Conservation (phyloP, 345 rosid species). For the Melaleuca alternifolia region DNA sequence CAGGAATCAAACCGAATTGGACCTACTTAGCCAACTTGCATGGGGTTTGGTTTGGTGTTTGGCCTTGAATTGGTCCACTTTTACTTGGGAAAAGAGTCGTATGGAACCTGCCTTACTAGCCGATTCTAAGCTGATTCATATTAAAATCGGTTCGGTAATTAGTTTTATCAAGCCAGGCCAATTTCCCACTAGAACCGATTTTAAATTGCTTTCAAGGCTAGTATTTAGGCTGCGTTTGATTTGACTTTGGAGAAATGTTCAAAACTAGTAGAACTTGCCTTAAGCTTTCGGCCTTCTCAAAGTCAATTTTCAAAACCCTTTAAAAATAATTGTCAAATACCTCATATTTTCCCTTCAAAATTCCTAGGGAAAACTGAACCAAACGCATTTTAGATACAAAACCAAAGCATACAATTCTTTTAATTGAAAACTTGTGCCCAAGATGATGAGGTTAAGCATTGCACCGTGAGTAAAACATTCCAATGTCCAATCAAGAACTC, state of each 20-base stretch:
- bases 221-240: no score
- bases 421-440: not conserved
- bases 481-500: no score
- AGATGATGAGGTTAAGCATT: not conserved
- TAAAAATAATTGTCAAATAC: no score
- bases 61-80: not conserved
- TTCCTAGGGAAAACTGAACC: no score
- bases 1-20: not conserved
- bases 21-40: not conserved
- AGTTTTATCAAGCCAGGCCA: not conserved
- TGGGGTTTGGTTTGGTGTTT: not conserved
- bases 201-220: not conserved
- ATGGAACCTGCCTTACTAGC: not conserved
- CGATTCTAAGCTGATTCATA: not conserved
- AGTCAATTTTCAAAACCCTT: no score
- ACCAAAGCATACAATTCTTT: not conserved
- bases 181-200: no score
- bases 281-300: no score
- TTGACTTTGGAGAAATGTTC: no score
- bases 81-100: fast-evolving
- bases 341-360: no score
- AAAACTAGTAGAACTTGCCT: no score
- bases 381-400: no score
- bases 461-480: not conserved
- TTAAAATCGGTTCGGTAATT: not conserved